Percentiles rank a stretch among this genome's conserved stretches.
Evolutionary conservation across 2,329 filamentous ascomycete species (phyloP).

Genomic region (Exophiala dermatitidis): DNA sequence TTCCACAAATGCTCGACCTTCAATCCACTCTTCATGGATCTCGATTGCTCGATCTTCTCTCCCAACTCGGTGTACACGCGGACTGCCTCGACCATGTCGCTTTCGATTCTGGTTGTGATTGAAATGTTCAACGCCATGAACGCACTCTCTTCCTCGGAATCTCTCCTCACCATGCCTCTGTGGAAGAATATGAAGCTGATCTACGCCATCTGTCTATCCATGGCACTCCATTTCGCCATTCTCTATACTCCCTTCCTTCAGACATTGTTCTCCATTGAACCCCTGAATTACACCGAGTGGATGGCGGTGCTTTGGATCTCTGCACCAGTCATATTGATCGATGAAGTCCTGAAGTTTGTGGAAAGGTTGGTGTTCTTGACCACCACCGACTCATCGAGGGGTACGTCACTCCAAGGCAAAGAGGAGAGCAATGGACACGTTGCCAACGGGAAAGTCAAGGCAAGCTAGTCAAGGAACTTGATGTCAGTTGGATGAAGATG

Average conservation of each 20-base stretch:
- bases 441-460: slow-evolving; percentile 27
- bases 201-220: slow-evolving; percentile 85
- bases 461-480: slow-evolving; percentile 9
- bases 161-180: slow-evolving; percentile 83
- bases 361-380: slow-evolving; percentile 59
- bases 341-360: slow-evolving; percentile 72
- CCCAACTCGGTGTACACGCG: slow-evolving; percentile 67
- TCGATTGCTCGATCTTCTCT: slow-evolving; percentile 86
- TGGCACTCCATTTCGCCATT: slow-evolving; percentile 89
- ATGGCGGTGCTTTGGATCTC: slow-evolving; percentile 83
- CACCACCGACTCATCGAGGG: not conserved
- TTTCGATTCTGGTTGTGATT: slow-evolving; percentile 88
- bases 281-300: slow-evolving; percentile 82
- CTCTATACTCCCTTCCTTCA: slow-evolving; percentile 89
- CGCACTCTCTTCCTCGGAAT: slow-evolving; percentile 89
- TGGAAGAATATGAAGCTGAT: slow-evolving; percentile 99
- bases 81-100: slow-evolving; percentile 83
- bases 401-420: not conserved
- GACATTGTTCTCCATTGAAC: slow-evolving; percentile 80
- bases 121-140: slow-evolving; percentile 99
- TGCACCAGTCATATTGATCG: slow-evolving; percentile 80
- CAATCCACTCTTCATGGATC: slow-evolving; percentile 66
- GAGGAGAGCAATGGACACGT: slow-evolving; percentile 12
- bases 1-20: slow-evolving; percentile 77
- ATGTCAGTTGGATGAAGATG: too few species aligned